These are phyloP conservation scores for Schizothecium vesticola DNA, from an alignment of 495 filamentous ascomycete genomes.

Conservation along the genomic window DNA sequence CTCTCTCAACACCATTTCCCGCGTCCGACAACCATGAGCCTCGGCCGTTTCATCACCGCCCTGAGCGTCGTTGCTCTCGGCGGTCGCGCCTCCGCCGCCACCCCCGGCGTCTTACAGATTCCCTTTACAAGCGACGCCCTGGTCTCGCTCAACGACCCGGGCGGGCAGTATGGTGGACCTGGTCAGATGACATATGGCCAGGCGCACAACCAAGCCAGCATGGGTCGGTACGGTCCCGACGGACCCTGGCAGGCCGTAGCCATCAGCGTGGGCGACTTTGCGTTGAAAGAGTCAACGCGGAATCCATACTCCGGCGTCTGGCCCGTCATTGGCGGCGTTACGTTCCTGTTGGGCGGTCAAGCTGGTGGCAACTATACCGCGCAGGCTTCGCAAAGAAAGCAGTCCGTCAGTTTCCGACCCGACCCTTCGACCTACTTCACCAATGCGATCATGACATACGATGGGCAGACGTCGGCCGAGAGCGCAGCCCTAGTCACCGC, in stretches of 20 bases:
- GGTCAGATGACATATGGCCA: not conserved
- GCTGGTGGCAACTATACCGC: not conserved
- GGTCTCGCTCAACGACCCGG: not conserved
- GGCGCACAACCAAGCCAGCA: not conserved
- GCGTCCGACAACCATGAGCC: not conserved
- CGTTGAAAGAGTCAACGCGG: not conserved
- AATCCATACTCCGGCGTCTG: not conserved
- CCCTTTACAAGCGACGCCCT: not conserved
- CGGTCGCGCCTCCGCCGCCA: not conserved
- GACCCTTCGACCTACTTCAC: not conserved
- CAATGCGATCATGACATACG: not conserved
- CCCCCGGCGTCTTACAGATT: not conserved
- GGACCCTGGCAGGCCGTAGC: not conserved
- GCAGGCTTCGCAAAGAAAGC: too few relatives aligned
- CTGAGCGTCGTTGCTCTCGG: not conserved
- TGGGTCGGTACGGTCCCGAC: not conserved
- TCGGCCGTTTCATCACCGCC: not conserved
- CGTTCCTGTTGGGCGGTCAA: not conserved
- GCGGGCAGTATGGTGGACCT: not conserved
- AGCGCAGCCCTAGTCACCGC: too few relatives aligned
- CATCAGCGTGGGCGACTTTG: not conserved
- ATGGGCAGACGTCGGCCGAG: not conserved
- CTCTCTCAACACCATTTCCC: too few relatives aligned
- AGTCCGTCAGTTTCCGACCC: not conserved
- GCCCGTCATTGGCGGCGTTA: not conserved